Conservation (phyloP, 306 rosid genomes). For the Alnus glutinosa region DNA sequence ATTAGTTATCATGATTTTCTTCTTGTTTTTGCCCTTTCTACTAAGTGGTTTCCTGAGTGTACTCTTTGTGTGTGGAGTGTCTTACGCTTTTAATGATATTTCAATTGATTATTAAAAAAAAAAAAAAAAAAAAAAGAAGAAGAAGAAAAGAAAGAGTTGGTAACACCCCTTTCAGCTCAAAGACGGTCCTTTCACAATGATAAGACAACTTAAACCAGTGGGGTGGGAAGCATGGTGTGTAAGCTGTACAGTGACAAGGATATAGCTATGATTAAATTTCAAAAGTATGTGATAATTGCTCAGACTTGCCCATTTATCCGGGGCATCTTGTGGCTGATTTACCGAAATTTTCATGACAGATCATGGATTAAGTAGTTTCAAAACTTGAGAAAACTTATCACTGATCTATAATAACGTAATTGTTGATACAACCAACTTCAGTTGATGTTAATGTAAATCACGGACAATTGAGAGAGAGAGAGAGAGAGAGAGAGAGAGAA, state of each 20-base stretch:
- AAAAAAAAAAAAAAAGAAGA: no score
- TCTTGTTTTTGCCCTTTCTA: no score
- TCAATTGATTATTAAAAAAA: no score
- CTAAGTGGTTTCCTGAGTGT: no score
- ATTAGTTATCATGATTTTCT: no score
- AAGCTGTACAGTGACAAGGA: not conserved
- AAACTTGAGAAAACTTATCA: not conserved
- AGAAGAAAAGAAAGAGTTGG: not conserved
- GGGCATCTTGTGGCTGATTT: not conserved
- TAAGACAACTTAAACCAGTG: not conserved
- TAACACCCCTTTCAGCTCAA: not conserved
- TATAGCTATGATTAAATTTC: not conserved
- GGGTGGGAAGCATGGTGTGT: not conserved
- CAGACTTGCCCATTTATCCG: not conserved
- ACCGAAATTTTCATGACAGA: not conserved
- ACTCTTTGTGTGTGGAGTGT: no score
- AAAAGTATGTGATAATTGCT: not conserved
- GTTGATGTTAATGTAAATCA: not conserved
- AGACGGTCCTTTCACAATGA: not conserved
- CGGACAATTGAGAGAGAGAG: not conserved
- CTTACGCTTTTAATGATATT: no score
- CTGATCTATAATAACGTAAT: not conserved
- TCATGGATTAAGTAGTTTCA: not conserved
- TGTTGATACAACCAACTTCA: not conserved
- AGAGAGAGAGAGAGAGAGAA: constrained; percentile 9